Conservation (phyloP, 345 rosid genomes). For the Hevea brasiliensis region DNA sequence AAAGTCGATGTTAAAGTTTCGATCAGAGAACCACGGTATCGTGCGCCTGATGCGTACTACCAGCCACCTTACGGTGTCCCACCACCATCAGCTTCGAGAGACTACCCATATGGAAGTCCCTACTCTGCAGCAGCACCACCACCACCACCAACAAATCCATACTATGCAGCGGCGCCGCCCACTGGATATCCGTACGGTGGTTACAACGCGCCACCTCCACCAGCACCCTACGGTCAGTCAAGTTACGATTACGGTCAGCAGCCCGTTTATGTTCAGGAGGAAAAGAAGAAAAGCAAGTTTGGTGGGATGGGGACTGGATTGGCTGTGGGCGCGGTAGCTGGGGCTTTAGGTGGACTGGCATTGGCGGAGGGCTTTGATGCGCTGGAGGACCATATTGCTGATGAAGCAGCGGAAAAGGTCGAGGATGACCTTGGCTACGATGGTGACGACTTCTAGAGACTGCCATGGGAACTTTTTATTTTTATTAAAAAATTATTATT, state of each 20-base stretch:
- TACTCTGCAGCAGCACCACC: slow-evolving; percentile 36
- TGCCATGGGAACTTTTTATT: too few relatives aligned
- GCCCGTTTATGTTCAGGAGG: slow-evolving; percentile 30
- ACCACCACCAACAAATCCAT: slow-evolving; percentile 32
- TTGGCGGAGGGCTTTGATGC: slow-evolving; percentile 67
- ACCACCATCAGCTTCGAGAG: slow-evolving; percentile 29
- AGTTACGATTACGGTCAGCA: slow-evolving; percentile 20
- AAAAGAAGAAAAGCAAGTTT: slow-evolving; percentile 58
- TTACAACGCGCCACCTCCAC: slow-evolving; percentile 25
- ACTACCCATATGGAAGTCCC: slow-evolving; percentile 29
- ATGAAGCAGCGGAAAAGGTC: slow-evolving; percentile 58
- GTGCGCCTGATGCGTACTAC: slow-evolving; percentile 33
- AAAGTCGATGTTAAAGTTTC: slow-evolving; percentile 58
- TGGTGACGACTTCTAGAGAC: slow-evolving; percentile 36
- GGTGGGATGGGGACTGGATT: slow-evolving; percentile 87
- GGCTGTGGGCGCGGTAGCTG: slow-evolving; percentile 84
- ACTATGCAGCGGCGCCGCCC: slow-evolving; percentile 31
- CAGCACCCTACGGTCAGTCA: slow-evolving; percentile 20
- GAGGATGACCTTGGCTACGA: slow-evolving; percentile 56
- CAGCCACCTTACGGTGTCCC: slow-evolving; percentile 49
- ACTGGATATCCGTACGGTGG: slow-evolving; percentile 35
- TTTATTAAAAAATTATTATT: too few relatives aligned
- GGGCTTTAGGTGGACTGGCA: slow-evolving; percentile 72
- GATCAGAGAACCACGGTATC: slow-evolving; percentile 39
- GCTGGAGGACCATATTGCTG: slow-evolving; percentile 62